Percentiles rank a stretch among this genome's conserved stretches.
Evolutionary conservation across 768 basidiomycete genomes (phyloP).

Genomic region (Phylloporus rhodoxanthus): DNA sequence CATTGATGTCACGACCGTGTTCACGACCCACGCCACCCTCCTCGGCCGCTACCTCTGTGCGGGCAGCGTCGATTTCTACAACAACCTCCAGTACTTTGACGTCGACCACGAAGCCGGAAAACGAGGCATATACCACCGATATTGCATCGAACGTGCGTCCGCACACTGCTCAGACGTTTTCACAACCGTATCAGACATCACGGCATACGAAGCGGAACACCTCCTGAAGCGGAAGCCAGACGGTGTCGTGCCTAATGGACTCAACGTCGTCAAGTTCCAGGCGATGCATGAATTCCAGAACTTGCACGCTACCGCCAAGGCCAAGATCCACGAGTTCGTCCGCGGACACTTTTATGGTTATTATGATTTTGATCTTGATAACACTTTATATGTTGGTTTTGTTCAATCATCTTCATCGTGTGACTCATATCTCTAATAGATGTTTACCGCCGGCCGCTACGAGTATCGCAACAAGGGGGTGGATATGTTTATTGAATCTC

Average conservation of each 20-base stretch:
- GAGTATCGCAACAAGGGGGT: slow-evolving; percentile 99
- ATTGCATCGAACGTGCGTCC: slow-evolving; percentile 94
- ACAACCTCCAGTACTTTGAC: slow-evolving; percentile 98
- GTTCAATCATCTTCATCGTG: neutral
- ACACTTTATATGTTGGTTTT: slow-evolving; percentile 70
- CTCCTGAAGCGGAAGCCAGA: slow-evolving; percentile 96
- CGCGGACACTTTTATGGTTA: slow-evolving; percentile 98
- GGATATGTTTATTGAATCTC: slow-evolving; percentile 97
- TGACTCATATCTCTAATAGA: slow-evolving; percentile 38
- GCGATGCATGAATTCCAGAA: slow-evolving; percentile 99
- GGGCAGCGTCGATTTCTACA: slow-evolving; percentile 98
- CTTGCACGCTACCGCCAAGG: slow-evolving; percentile 83
- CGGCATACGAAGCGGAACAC: slow-evolving; percentile 95
- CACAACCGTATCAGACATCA: slow-evolving; percentile 97
- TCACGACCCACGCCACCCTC: slow-evolving; percentile 97
- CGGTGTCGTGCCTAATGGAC: slow-evolving; percentile 93
- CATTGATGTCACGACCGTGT: slow-evolving; percentile 97
- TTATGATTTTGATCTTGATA: slow-evolving; percentile 93
- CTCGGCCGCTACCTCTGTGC: slow-evolving; percentile 98
- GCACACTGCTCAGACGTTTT: slow-evolving; percentile 97
- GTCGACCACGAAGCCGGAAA: slow-evolving; percentile 99
- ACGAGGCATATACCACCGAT: slow-evolving; percentile 95
- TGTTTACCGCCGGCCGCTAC: slow-evolving; percentile 99
- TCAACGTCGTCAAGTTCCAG: slow-evolving; percentile 98
- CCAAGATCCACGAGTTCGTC: slow-evolving; percentile 98